Percentiles rank a stretch among this genome's conserved stretches.
Evolutionary conservation across 2,329 filamentous ascomycete genomes (phyloP).

Genomic region (Chrysosphaeria jannelii): DNA sequence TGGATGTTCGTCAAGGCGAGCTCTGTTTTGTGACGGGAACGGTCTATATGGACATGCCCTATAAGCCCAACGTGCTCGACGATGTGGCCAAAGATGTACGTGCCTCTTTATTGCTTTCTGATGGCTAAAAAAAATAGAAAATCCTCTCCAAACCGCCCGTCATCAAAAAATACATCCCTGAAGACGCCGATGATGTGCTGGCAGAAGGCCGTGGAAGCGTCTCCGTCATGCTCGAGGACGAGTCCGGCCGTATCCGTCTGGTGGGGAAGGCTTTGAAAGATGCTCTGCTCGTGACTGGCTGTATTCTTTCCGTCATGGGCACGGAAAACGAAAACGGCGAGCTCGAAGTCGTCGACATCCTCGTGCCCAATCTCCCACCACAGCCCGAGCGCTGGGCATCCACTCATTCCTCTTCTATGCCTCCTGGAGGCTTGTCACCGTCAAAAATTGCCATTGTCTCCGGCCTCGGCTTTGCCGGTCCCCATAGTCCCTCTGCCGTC

Average conservation of each 20-base stretch:
- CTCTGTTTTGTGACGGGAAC: conserved; percentile 89
- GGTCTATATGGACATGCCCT: conserved; percentile 84
- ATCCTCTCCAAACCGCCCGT: conserved; percentile 22
- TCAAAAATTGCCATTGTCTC: conserved; percentile 57
- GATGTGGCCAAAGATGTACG: conserved; percentile 76
- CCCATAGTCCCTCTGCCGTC: conserved; percentile 38
- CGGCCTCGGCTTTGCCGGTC: conserved; percentile 56
- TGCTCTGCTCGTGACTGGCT: conserved; percentile 62
- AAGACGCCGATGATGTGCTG: conserved; percentile 23
- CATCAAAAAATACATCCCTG: conserved; percentile 43
- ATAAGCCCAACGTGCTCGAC: conserved; percentile 88
- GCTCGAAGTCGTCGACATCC: conserved; percentile 73
- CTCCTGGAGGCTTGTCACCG: conserved; percentile 2
- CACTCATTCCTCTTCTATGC: no score
- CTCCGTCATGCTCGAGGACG: conserved; percentile 61
- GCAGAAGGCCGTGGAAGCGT: conserved; percentile 5
- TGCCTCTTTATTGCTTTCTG: neutral
- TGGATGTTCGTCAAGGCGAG: conserved; percentile 86
- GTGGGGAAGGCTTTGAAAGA: conserved; percentile 38
- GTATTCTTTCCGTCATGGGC: conserved; percentile 78
- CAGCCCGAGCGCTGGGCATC: conserved; percentile 54
- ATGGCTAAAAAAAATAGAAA: conserved; percentile 1
- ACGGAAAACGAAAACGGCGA: conserved; percentile 81
- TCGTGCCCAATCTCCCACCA: conserved; percentile 57
- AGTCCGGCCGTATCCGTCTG: conserved; percentile 63